Evolutionary conservation across 176 grass and related monocot species (phyloP), one percentile per base, ranked within the genome.

Genomic region (Zizania latifolia): DNA sequence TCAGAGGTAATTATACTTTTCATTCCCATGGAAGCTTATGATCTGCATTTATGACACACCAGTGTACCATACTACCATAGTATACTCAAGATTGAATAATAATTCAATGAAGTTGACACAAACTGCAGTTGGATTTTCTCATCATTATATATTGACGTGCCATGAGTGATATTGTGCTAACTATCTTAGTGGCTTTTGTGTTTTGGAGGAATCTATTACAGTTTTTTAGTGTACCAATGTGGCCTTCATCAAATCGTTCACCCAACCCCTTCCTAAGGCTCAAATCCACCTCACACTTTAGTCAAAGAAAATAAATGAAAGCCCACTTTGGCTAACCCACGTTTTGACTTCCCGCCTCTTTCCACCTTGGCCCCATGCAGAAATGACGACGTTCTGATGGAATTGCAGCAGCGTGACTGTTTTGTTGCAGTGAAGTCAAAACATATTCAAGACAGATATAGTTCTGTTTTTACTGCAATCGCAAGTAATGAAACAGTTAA

Each of bases 1-100:
- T 97, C 93, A n/a, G 93, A 97, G 93, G 93, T 97, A 81, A 85
- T 39, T 82, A 74, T 53, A 35, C 38, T 55, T 50, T 56, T 70
- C 58, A 78, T 51, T 43, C 10, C 31, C 4, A 0, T 70, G 36
- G 6, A 61, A 68, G 50, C 45, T 75, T 75, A 69, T 75, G 28
- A 73, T 78, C 24, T 69, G 21, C 55, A 78, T 85, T 56, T 71
- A 62, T 36, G 30, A 63, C 57, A 48, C 66, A 26, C 60, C 7
- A 54, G 30, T 66, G 61, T 85, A 43, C 29, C 35, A 37, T 69
- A 54, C 51, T 85, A 43, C 29, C 35, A 37, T 69, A 54, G 14
- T 69, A 68, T 62, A 22, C 15, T 80, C 46, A 26, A 54, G 19
- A 39, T 71, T 58, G 65, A 70, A 58, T 11, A 70, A 58, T 11